Base-by-base conservation (phyloP, 257 asterid species). In the Galeopsis tetrahit region DNA sequence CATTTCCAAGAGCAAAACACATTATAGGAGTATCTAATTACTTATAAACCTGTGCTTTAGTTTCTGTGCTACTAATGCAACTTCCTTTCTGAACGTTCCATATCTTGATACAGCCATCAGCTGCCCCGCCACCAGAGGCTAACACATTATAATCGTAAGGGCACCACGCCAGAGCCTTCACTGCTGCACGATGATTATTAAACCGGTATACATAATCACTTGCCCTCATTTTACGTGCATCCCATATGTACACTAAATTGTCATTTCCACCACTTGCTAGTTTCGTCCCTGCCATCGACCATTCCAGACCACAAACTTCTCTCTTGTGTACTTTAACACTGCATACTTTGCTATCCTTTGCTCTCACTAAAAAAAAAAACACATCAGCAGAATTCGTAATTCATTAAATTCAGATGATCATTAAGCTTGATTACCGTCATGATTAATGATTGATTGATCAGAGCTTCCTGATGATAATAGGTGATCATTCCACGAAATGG, bases 111-210 rank as follows among this genome's bases (percentile, higher is more conserved):
- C n/a, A n/a, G n/a, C n/a, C n/a, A n/a, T n/a, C n/a, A n/a, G n/a
- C n/a, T n/a, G n/a, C 15, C 67, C 98, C 98, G 34, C 97, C 98
- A 53, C 97, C 97, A 10, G 97, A 86, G 71, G 98, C 98, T 6
- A 92, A 77, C 70, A 90, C 77, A 28, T 84, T 79, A 8, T 65
- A 61, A 74, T 82, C 74, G 71, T 86, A 75, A 21, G 96, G 98
- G 81, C 96, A 90, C 98, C 98, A 90, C 2, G 93, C 95, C 10
- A 92, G 85, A 70, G 98, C 97, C 71, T 90, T 92, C 14, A 92
- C 97, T 2, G 93, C 94, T 34, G 92, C 96, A 11, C 55, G 10
- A 77, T 90, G 97, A 10, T 70, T 83, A 66, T 56, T 74, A 65
- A 90, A 71, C 52, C 82, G 43, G 74, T 84, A 65, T 70, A 85